Evolutionary conservation across 2,329 filamentous ascomycete genomes (phyloP), one percentile per base, ranked within the genome.

Genomic region (Madurella fahalii): DNA sequence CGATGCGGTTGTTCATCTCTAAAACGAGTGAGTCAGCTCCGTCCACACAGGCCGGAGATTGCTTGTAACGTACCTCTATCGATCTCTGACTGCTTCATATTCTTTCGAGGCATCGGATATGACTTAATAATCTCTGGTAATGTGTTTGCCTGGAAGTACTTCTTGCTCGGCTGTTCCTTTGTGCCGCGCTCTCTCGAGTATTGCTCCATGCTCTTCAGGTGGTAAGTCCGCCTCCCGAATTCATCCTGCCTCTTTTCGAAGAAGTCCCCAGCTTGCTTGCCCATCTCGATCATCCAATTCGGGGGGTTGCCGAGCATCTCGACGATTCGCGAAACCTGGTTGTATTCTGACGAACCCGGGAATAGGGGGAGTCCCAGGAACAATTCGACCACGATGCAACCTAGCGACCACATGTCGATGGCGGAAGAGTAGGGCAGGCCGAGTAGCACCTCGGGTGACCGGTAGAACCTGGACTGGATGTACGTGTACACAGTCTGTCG

Each of bases 401-500:
- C 94, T 43, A 99, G 77, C 4, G 94, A 99, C 94, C 94, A 99
- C 93, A 99, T 99, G 68, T 99, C 94, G 67, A 99, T 99, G 42
- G 94, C 94, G 4, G 94, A 96, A 13, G 94, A 97, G 71, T 99
- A 99, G 57, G 94, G 94, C 46, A 99, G 76, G 4, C 94, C 94
- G n/a, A 99, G 77, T 39, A 99, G 74, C 12, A 99, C 94, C 70
- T 99, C 94, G 1, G 94, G 94, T 0, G 94, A 99, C 60, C 94
- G 86, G 73, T 99, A 99, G 73, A 99, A 99, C 64, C 94, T 83
- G 9, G 94, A 99, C 71, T 99, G 94, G 58, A 99, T 99, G 70
- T 99, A 99, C 5, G 94, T 99, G 71, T 99, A 99, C 30, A 99
- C 94, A 0, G 94, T 99, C 71, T 99, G 94, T 48, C 94, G 86